Conservation (phyloP, 805 yeast genomes). For the Komagataella populi region DNA sequence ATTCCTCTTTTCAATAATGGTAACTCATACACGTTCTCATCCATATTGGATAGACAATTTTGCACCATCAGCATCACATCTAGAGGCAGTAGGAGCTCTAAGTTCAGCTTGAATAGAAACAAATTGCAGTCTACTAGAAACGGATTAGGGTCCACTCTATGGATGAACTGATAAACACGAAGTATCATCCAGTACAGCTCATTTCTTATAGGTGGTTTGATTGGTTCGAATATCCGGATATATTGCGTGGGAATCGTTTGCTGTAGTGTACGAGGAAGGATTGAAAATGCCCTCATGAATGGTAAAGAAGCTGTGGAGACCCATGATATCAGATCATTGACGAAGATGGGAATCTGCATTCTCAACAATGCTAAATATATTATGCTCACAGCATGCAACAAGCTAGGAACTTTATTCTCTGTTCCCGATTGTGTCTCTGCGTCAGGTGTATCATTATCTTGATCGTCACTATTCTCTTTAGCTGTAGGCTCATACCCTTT, state of each 20-base stretch:
- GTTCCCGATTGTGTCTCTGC: not conserved
- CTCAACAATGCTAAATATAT: constrained; percentile 34
- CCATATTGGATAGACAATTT: constrained; percentile 10
- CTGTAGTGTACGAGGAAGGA: constrained; percentile 24
- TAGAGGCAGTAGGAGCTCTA: constrained; percentile 34
- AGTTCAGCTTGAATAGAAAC: constrained; percentile 24
- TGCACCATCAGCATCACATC: constrained; percentile 26
- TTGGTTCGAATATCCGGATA: constrained; percentile 24
- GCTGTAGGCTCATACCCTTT: constrained; percentile 2
- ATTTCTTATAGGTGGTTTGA: constrained; percentile 22
- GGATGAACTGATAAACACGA: not conserved
- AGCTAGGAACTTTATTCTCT: not conserved
- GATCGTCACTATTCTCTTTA: constrained; percentile 9
- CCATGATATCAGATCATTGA: constrained; percentile 31
- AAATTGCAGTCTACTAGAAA: not conserved
- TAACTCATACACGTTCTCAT: constrained; percentile 6
- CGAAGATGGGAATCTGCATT: constrained; percentile 34
- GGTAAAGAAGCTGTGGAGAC: constrained; percentile 33
- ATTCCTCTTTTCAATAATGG: not conserved
- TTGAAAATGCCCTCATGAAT: constrained; percentile 23
- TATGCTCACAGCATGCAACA: not conserved
- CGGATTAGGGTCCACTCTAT: not conserved
- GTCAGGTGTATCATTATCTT: constrained; percentile 13
- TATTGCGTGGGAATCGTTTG: constrained; percentile 24
- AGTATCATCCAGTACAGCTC: constrained; percentile 12